Evolutionary conservation across 441 rosid species (phyloP).

Genomic region (Bocquillonia castaneifolia): DNA sequence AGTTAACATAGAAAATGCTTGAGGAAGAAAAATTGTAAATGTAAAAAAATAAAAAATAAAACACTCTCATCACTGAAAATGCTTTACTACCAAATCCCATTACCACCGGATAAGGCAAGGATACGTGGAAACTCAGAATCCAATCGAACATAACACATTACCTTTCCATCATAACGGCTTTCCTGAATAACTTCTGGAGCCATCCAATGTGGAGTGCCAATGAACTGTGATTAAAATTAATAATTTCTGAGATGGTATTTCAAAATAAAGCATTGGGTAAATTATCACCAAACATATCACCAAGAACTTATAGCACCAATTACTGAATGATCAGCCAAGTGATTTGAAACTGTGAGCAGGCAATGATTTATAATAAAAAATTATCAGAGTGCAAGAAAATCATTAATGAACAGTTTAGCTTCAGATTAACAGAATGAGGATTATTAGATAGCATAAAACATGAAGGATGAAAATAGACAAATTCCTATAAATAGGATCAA

Average conservation of each 20-base stretch:
- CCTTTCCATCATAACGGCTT: conserved; percentile 99
- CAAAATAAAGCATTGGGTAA: conserved; percentile 5
- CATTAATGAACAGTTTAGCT: neutral
- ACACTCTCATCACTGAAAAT: conserved; percentile 11
- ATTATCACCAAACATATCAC: neutral
- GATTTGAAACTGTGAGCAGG: conserved; percentile 1
- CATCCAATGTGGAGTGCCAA: conserved; percentile 99
- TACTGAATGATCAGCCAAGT: neutral
- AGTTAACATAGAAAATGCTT: neutral
- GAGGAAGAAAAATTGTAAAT: neutral
- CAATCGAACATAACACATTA: conserved; percentile 27
- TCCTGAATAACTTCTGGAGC: conserved; percentile 99
- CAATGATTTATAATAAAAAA: neutral
- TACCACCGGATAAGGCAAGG: neutral
- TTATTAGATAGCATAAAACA: neutral
- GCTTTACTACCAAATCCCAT: conserved; percentile 1
- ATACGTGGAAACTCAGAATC: neutral
- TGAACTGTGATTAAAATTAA: conserved; percentile 58
- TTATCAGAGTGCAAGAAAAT: neutral
- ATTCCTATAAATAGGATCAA: neutral
- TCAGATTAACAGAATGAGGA: neutral
- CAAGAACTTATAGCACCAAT: neutral
- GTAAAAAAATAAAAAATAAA: conserved; percentile 2
- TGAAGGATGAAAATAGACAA: neutral
- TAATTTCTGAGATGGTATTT: neutral